Evolutionary conservation across 2,329 filamentous ascomycete species (phyloP), one percentile per base, ranked within the genome.

Genomic region (Trichoderma gracile): DNA sequence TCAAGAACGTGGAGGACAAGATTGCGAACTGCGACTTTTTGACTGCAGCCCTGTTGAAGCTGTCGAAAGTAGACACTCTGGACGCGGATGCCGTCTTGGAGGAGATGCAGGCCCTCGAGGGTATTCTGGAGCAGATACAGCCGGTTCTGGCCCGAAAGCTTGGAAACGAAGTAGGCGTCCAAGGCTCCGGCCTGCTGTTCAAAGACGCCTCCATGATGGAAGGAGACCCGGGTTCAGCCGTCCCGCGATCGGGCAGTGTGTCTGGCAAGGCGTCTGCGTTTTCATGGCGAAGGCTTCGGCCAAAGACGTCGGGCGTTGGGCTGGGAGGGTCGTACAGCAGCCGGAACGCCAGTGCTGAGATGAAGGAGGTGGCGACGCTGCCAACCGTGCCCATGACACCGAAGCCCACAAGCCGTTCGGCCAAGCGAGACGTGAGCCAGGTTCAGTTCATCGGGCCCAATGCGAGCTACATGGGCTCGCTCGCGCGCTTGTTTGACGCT

Each of bases 1-100:
- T 99, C 25, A 95, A 93, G 78, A 89, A 89, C 40, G 73, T 98
- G 0, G 95, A 99, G 69, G 95, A 99, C 71, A 99, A 99, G 79
- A 89, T 97, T 61, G 86, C 91, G 14, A 92, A 93, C 67, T 97
- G 93, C 74, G 95, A 99, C 75, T 83, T 92, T 58, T 83, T 99
- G 56, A 98, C 94, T 1, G 92, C 93, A 1, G 93, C 94, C 10
- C 80, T 99, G 33, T 83, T 92, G 64, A 95, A 93, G 74, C 84
- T 99, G 42, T 86, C 88, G 7, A 85, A 87, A 67, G 93, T 97
- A 0, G 92, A 99, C 71, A 95, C 90, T 0, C 89, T 87, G 67
- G 94, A 99, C 74, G 93, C 94, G 0, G 94, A 97, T 73, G 92
- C 93, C 0, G 88, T 98, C 21, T 82, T 97, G 17, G 93, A 96